Evolutionary conservation across 257 asterid species (phyloP), one percentile per base, ranked within the genome.

Genomic region (Gentiana dahurica): DNA sequence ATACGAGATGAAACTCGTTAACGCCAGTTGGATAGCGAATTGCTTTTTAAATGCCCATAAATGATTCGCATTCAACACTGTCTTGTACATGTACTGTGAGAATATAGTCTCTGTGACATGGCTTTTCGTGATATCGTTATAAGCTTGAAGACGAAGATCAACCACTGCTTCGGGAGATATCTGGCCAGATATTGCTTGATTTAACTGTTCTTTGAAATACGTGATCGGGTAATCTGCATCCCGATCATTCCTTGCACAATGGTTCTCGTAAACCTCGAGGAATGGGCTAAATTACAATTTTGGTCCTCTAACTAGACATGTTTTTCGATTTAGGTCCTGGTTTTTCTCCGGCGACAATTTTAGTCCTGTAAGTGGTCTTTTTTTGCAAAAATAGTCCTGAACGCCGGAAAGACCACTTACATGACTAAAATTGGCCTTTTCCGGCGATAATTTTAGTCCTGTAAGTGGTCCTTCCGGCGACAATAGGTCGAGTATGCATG

Each of bases 21-120:
- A 93, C 10, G 98, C 95, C 71, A 92, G 74, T 78, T 92, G 98
- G 67, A 83, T 85, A 0, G 98, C 92, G 67, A 92, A 92, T 68
- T 92, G 97, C 79, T 92, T 92, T 72, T 92, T 92, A 75, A 92
- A 88, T 49, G 94, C 89, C 95, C 98, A 92, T 52, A 94, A 73
- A 68, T 92, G 98, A 66, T 88, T 88, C 57, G 95, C 98, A 61
- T 79, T 92, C 63, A 71, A 71, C 74, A 92, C 62, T 51, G 95
- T 92, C 81, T 92, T 92, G 76, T 92, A 88, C 95, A 92, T 92
- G 78, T 78, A 92, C 76, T 92, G 98, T 3, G 98, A 88, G 79
- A 92, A 88, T 55, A 92, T 92, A 88, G 81, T 81, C 62, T 92
- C 98, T 4, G 88, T 77, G 68, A 92, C 97, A 6, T 75, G 75